phyloP scores from a whole-genome alignment of 2,329 filamentous ascomycete genomes.

The Chalaropsis ovoidea region DNA sequence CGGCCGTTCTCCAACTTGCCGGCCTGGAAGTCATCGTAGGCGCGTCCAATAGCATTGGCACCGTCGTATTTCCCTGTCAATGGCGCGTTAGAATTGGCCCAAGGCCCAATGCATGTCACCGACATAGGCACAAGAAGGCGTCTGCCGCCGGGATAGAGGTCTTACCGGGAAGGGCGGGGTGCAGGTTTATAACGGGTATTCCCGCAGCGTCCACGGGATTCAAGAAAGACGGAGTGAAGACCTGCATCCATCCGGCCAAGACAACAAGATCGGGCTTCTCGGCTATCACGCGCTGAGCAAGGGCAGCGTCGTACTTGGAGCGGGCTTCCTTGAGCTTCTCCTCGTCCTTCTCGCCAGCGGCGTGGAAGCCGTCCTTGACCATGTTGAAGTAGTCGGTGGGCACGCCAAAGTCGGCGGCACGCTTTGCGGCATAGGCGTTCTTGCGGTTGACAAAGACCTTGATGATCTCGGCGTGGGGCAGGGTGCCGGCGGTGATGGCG shows the following conservation, averaged over 20 bases:
- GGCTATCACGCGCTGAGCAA: slow-evolving; percentile 56
- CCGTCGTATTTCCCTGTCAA: slow-evolving; percentile 61
- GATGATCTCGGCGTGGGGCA: slow-evolving; percentile 38
- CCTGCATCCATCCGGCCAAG: slow-evolving; percentile 81
- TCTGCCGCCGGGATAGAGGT: neutral
- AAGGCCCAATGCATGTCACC: too few species aligned
- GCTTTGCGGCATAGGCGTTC: slow-evolving; percentile 38
- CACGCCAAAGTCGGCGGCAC: slow-evolving; percentile 47
- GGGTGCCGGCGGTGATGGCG: slow-evolving; percentile 34
- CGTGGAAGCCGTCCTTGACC: slow-evolving; percentile 55
- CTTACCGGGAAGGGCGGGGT: slow-evolving; percentile 43
- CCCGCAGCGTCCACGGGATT: slow-evolving; percentile 52
- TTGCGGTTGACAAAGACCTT: slow-evolving; percentile 42
- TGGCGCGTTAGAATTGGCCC: neutral
- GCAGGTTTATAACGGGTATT: slow-evolving; percentile 69
- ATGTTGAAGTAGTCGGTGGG: slow-evolving; percentile 75
- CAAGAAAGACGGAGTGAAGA: slow-evolving; percentile 61
- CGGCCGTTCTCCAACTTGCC: slow-evolving; percentile 54
- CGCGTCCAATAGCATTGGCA: slow-evolving; percentile 64
- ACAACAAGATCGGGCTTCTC: slow-evolving; percentile 64
- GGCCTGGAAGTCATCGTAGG: slow-evolving; percentile 59
- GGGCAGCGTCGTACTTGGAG: slow-evolving; percentile 60
- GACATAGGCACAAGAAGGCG: too few species aligned
- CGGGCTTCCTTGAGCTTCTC: slow-evolving; percentile 47
- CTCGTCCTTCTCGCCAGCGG: slow-evolving; percentile 51